Evolutionary conservation across 306 rosid genomes (phyloP).

Genomic region (Gastrolobium villosum): DNA sequence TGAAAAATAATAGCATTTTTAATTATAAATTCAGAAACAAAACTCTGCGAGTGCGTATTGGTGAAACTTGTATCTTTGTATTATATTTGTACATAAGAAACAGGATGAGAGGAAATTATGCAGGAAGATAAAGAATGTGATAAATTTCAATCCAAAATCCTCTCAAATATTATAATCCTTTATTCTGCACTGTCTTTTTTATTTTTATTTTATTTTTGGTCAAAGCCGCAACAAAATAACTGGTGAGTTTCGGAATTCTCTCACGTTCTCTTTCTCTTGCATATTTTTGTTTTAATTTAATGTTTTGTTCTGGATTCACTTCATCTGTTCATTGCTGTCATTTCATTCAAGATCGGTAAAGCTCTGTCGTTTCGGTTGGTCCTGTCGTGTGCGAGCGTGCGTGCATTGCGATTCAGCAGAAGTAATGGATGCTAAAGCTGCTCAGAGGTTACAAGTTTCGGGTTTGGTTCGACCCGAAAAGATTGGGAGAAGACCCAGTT

Average conservation of each 20-base stretch:
- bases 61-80: background rate
- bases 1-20: no score
- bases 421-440: conserved; percentile 70
- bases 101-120: background rate
- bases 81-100: background rate
- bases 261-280: background rate
- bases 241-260: conserved; percentile 18
- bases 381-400: background rate
- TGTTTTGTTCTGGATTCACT: conserved; percentile 5
- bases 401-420: background rate
- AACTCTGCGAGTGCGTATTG: background rate
- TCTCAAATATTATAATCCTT: no score
- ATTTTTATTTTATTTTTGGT: background rate
- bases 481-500: conserved; percentile 45
- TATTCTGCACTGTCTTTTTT: background rate
- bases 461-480: conserved; percentile 58
- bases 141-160: no score
- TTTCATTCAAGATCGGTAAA: background rate
- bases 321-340: background rate
- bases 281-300: background rate
- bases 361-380: conserved; percentile 24
- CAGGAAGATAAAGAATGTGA: conserved; percentile 24
- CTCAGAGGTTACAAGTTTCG: conserved; percentile 54
- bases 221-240: background rate
- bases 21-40: no score